Evolutionary conservation across 23 red algal species (phyloP), one percentile per base, ranked within the genome.

Genomic region (Cyanidioschyzon merolae): DNA sequence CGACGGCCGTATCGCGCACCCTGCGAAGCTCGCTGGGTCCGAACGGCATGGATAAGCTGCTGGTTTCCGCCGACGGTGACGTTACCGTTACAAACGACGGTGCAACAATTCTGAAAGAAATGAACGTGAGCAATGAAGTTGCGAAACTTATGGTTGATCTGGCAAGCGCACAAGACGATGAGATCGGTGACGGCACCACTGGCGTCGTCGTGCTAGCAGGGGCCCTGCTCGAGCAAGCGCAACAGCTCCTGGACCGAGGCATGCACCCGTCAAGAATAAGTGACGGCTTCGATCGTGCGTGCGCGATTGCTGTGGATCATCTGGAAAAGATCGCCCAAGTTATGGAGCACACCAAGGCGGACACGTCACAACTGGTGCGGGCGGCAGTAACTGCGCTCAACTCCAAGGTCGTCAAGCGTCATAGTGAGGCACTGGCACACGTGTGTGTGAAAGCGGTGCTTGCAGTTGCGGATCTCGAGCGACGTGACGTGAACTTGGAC

Each of bases 41-140:
- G 1, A 91, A 88, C 71, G 94, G 94, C 41, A 91, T 91, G 94
- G 94, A 98, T 74, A 98, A 98, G 76, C 90, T 98, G 94, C 67
- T 98, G 21, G 88, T 91, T 74, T 90, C 86, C 17, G 84, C 86
- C 1, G 94, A 98, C 82, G 94, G 94, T 15, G 94, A 98, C 75
- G 84, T 98, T n/a, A 98, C 94, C 29, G 84, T 98, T 45, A 98
- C 88, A 30, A 98, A 98, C 79, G 94, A 98, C 68, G 94, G 94
- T 38, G 94, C 94, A 16, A 98, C 94, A 2, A 98, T 98, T 67
- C 63, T 98, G 58, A 74, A 91, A 34, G 85, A 98, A 75, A 98
- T 98, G 94, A 80, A 91, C 67, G 82, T 98, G 35, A 83, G 91
- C 74, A 87, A 98, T 51, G 75, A 91, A 83, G 86, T 98, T 1